Evolutionary conservation across 2,329 filamentous ascomycete genomes (phyloP).

Genomic region (Claviceps paspali): DNA sequence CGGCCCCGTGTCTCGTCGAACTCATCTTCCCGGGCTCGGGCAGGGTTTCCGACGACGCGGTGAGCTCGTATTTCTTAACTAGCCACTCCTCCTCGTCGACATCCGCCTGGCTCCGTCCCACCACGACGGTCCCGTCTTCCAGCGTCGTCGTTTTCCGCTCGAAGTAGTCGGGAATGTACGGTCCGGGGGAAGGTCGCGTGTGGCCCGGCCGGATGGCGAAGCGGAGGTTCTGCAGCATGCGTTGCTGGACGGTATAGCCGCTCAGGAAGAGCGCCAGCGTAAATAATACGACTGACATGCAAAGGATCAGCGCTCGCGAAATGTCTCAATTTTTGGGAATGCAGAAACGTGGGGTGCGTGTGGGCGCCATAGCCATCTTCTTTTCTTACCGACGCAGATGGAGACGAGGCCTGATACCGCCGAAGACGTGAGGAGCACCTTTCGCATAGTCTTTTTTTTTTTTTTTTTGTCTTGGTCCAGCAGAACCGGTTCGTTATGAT

Average conservation of each 20-base stretch:
- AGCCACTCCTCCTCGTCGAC: conserved; percentile 12
- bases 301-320: no score
- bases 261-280: conserved; percentile 74
- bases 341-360: no score
- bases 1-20: no score
- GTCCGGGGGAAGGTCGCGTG: conserved; percentile 29
- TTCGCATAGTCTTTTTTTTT: conserved; percentile 15
- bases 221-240: conserved; percentile 65
- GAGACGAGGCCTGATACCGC: conserved; percentile 57
- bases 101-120: conserved; percentile 21
- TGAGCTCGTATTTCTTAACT: conserved; percentile 9
- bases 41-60: conserved; percentile 12
- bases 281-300: conserved; percentile 50
- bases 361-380: no score
- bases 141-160: conserved; percentile 29
- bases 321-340: no score
- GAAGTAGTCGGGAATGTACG: conserved; percentile 36
- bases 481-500: no score
- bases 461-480: not conserved
- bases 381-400: conserved; percentile 46
- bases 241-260: conserved; percentile 77
- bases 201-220: conserved; percentile 44
- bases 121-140: conserved; percentile 28
- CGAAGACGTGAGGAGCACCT: conserved; percentile 48
- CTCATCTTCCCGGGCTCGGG: not conserved